Conservation (phyloP, 495 filamentous ascomycete species). For the Annulohypoxylon maeteangense region DNA sequence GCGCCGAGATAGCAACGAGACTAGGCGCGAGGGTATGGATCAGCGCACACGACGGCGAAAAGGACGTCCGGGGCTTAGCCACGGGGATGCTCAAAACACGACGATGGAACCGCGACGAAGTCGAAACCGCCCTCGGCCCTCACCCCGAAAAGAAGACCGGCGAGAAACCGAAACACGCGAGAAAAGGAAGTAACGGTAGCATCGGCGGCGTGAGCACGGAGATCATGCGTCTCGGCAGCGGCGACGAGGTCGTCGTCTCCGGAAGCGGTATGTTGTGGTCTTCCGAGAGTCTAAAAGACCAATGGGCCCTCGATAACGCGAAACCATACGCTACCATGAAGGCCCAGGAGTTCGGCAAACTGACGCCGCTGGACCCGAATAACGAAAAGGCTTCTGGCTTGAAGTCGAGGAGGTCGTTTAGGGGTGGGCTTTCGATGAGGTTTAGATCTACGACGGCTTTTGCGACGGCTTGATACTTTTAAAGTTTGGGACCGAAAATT, state of each 20-base stretch:
- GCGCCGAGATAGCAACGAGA: conserved; percentile 65
- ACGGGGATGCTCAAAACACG: conserved; percentile 60
- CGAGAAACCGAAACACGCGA: conserved; percentile 13
- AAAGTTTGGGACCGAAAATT: not conserved
- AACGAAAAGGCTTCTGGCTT: conserved; percentile 30
- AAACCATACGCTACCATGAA: conserved; percentile 4
- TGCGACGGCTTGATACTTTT: not conserved
- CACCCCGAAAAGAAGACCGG: not conserved
- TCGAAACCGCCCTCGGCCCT: conserved; percentile 47
- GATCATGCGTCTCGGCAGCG: conserved; percentile 46
- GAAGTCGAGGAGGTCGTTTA: conserved; percentile 24
- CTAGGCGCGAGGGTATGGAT: conserved; percentile 69
- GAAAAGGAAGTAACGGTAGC: conserved; percentile 26
- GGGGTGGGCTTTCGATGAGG: conserved; percentile 16
- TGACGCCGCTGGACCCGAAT: conserved; percentile 21
- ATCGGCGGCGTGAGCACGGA: conserved; percentile 36
- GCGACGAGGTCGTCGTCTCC: conserved; percentile 50
- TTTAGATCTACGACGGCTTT: conserved; percentile 19
- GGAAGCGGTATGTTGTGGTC: conserved; percentile 42
- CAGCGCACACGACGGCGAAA: conserved; percentile 73
- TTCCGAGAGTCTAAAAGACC: conserved; percentile 6
- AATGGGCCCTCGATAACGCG: conserved; percentile 3
- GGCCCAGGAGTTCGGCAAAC: not conserved
- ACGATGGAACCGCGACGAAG: conserved; percentile 58
- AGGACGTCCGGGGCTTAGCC: conserved; percentile 64